Base-by-base conservation (phyloP, 768 basidiomycete species). In the Ramaria sp. region DNA sequence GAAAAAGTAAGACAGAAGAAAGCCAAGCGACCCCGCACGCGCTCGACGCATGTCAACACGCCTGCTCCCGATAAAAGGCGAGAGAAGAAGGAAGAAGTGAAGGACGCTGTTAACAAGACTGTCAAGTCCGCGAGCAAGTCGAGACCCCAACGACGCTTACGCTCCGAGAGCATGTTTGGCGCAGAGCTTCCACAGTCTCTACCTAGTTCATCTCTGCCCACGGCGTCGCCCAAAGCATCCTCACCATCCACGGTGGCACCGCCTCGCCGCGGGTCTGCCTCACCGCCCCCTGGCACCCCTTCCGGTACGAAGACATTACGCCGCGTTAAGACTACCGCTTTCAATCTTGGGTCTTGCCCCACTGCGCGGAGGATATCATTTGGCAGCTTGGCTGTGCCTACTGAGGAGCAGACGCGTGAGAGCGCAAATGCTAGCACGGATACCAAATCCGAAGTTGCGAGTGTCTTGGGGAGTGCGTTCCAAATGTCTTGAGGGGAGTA, bases 131-230 rank as follows among this genome's bases (percentile, higher is more conserved):
- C 48, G 13, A 50, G 34, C 48, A 37, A 37, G 32, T 37, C 48
- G 2, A 50, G 30, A 20, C 6, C 48, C 12, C 28, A 22, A 15
- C 28, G 6, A 32, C 28, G 30, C 28, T 10, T 37, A 32, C 75
- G 78, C 52, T 83, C 81, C 58, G 81, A 81, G 32, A 82, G 78
- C 61, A 82, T 82, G 61, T 77, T 84, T 59, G 85, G 82, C 37
- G 74, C 71, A 54, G 84, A 85, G 64, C 72, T 84, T 34, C 82
- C 81, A 36, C 69, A 66, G 45, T 68, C 75, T 25, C 70, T 71
- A 49, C 61, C 57, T 49, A 55, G 61, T 51, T 52, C 60, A 47
- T 12, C 63, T 56, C 38, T 63, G 28, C 69, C 68, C 5, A 64
- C 69, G 22, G 47, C 64, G 13, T 61, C 64, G 15, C 64, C 10